Base-by-base conservation (phyloP, 805 yeast genomes). In the Spathaspora arborariae region DNA sequence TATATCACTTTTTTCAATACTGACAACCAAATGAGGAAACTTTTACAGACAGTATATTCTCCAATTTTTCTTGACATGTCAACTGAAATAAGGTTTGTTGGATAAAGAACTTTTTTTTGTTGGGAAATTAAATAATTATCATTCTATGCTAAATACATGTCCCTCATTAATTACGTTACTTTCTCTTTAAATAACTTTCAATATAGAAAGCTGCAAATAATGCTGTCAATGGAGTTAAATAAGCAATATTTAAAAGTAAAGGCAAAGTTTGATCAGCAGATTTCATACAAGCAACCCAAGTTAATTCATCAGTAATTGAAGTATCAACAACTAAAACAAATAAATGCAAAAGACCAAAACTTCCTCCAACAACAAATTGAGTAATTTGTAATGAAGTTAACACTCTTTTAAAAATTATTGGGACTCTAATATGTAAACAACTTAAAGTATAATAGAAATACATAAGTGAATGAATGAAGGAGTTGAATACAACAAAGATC, bases 401-500 rank as follows among this genome's bases (percentile, higher is more conserved):
- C 1, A 75, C 62, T 51, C 81, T 74, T 63, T 84, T 84, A 64
- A 80, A 69, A 18, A 73, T 50, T 39, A 58, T 67, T 5, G 89
- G 89, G 15, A 84, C 82, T 40, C 69, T 67, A 51, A 84, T 70
- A 52, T 79, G 73, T 51, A 84, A 64, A 50, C 86, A 78, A 8
- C 83, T 70, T 53, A 84, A 70, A 2, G 83, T 68, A 68, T 79
- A 84, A 67, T 84, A 84, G 47, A 79, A 74, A 71, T 84, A 84
- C 90, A 84, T 84, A 60, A 84, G 74, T 20, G 85, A 70, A 68
- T 84, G 90, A 58, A 84, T 84, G 60, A 84, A 79, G n/a, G 88
- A 83, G 71, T 84, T 84, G 78, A 84, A 84, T 20, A 81, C 87
- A 39, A 84, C 88, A 65, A 84, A 84, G 56, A 84, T 81, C 90